phyloP scores from a whole-genome alignment of 257 asterid species.

The Solanum chilense region DNA sequence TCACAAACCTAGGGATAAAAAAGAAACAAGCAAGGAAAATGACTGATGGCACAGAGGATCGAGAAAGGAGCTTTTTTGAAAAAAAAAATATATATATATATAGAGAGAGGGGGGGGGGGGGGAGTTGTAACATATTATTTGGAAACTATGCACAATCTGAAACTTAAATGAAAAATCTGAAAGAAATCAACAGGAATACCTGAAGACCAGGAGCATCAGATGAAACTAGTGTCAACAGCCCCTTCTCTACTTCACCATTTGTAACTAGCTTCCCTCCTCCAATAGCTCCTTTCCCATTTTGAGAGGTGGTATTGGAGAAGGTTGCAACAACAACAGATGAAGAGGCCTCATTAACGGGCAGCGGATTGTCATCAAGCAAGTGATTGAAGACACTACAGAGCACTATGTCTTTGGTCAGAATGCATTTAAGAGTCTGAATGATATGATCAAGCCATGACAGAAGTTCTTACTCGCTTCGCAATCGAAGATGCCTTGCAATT shows the following conservation, averaged over 20 bases:
- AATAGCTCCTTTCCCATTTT: constrained; percentile 42
- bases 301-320: constrained; percentile 38
- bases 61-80: background rate
- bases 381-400: constrained; percentile 69
- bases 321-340: constrained; percentile 77
- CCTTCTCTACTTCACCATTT: constrained; percentile 72
- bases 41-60: background rate
- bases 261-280: constrained; percentile 48
- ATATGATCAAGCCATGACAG: background rate
- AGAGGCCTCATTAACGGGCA: constrained; percentile 78
- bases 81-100: background rate
- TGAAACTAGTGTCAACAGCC: constrained; percentile 69
- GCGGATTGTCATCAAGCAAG: constrained; percentile 89
- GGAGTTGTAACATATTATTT: background rate
- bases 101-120: background rate
- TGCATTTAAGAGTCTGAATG: background rate
- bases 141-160: background rate
- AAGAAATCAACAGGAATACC: constrained; percentile 26
- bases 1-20: constrained; percentile 65
- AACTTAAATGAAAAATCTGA: background rate
- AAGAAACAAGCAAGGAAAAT: constrained; percentile 11
- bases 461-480: constrained; percentile 77
- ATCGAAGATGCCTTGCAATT: constrained; percentile 85
- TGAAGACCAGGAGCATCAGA: constrained; percentile 84
- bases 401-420: constrained; percentile 1